phyloP scores from a whole-genome alignment of 768 basidiomycete genomes.

The Tricholoma flavovirens region DNA sequence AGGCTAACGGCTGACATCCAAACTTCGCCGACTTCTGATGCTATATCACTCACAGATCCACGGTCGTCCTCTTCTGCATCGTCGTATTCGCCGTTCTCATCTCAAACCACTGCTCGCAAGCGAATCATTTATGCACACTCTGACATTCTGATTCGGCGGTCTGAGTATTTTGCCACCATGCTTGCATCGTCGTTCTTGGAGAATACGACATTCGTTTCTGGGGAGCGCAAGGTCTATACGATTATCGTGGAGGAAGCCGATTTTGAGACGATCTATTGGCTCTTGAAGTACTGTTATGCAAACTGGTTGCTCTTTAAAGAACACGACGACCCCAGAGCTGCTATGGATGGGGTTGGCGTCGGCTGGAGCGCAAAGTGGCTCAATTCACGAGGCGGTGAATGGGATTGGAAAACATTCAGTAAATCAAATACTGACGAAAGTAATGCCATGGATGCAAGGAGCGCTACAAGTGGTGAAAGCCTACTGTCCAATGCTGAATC shows the following conservation, averaged over 20 bases:
- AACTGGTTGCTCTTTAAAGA: slow-evolving; percentile 70
- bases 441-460: slow-evolving; percentile 10
- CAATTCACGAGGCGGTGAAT: slow-evolving; percentile 44
- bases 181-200: slow-evolving; percentile 68
- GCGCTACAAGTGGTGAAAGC: slow-evolving; percentile 43
- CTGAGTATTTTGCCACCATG: slow-evolving; percentile 77
- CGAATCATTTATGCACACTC: slow-evolving; percentile 74
- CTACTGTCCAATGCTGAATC: slow-evolving; percentile 23
- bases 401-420: slow-evolving; percentile 66
- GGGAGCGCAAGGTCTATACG: slow-evolving; percentile 54
- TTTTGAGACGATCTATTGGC: slow-evolving; percentile 74
- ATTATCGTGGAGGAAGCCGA: slow-evolving; percentile 76
- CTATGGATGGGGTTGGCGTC: slow-evolving; percentile 62
- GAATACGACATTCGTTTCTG: slow-evolving; percentile 31
- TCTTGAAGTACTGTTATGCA: slow-evolving; percentile 70
- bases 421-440: slow-evolving; percentile 34
- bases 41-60: slow-evolving; percentile 25
- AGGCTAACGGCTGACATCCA: slow-evolving; percentile 25
- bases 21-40: slow-evolving; percentile 20
- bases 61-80: slow-evolving; percentile 39
- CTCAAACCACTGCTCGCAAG: slow-evolving; percentile 56
- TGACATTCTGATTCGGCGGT: slow-evolving; percentile 66
- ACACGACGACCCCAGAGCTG: slow-evolving; percentile 59
- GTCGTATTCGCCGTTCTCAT: slow-evolving; percentile 34
- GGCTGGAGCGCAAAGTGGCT: slow-evolving; percentile 63